phyloP scores from a whole-genome alignment of 495 filamentous ascomycete species.

The Friedmanniomyces simplex region DNA sequence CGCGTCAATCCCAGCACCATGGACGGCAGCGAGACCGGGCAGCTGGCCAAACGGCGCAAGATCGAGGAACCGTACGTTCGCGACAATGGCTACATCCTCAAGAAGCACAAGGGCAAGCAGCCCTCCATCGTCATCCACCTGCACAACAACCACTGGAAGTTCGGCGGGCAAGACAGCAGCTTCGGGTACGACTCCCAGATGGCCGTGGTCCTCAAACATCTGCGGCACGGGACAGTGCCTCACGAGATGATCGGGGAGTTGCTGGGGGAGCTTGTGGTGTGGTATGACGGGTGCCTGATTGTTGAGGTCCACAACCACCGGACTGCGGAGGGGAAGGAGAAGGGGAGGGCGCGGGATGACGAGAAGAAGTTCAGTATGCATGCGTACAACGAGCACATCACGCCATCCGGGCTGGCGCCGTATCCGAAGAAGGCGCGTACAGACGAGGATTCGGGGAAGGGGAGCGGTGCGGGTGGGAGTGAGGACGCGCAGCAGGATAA shows the following conservation, averaged over 20 bases:
- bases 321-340: slow-evolving; percentile 44
- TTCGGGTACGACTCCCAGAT: slow-evolving; percentile 88
- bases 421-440: slow-evolving; percentile 38
- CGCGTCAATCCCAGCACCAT: background rate
- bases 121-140: slow-evolving; percentile 84
- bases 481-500: slow-evolving; percentile 30
- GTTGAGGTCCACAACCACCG: slow-evolving; percentile 83
- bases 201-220: slow-evolving; percentile 68
- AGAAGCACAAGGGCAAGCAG: slow-evolving; percentile 61
- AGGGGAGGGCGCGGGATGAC: slow-evolving; percentile 43
- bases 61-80: slow-evolving; percentile 21
- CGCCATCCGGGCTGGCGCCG: slow-evolving; percentile 75
- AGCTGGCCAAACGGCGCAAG: slow-evolving; percentile 10
- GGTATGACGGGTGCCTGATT: slow-evolving; percentile 93
- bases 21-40: background rate
- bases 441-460: slow-evolving; percentile 24
- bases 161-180: slow-evolving; percentile 88
- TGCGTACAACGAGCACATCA: slow-evolving; percentile 77
- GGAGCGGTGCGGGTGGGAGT: slow-evolving; percentile 46
- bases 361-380: slow-evolving; percentile 75
- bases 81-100: slow-evolving; percentile 65
- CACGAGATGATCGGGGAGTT: slow-evolving; percentile 68
- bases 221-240: slow-evolving; percentile 55
- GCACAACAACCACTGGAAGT: slow-evolving; percentile 74
- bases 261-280: slow-evolving; percentile 54